These are phyloP conservation scores for Neofusicoccum parvum DNA, from an alignment of 2,329 filamentous ascomycete species.

Conservation along the genomic window DNA sequence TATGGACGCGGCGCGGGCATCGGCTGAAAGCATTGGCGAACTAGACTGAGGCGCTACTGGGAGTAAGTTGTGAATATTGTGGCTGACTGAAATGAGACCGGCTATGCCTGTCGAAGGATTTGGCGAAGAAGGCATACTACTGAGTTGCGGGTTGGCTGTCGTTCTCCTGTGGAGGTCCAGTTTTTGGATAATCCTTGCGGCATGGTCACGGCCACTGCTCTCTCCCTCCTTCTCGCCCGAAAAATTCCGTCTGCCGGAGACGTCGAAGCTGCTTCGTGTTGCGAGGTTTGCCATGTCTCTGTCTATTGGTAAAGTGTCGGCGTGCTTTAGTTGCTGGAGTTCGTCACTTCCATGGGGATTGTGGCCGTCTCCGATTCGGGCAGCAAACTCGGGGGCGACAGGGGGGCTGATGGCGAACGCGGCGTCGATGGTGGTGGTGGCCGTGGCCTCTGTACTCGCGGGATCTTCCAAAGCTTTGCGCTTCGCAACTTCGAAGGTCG, in stretches of 20 bases:
- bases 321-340: conserved; percentile 57
- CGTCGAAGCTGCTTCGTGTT: conserved; percentile 72
- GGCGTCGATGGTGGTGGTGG: conserved; percentile 57
- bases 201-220: conserved; percentile 74
- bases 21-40: conserved; percentile 36
- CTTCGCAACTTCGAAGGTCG: conserved; percentile 91
- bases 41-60: conserved; percentile 13
- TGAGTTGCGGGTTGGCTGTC: conserved; percentile 56
- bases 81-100: conserved; percentile 79
- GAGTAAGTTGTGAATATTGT: conserved; percentile 22
- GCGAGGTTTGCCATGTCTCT: conserved; percentile 50
- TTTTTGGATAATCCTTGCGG: conserved; percentile 87
- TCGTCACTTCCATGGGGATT: conserved; percentile 59
- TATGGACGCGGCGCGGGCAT: conserved; percentile 42
- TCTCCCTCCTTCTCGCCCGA: conserved; percentile 67
- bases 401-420: conserved; percentile 93
- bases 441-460: conserved; percentile 53
- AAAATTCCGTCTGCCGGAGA: conserved; percentile 55
- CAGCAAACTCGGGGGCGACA: conserved; percentile 86
- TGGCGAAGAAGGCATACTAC: conserved; percentile 29
- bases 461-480: conserved; percentile 83
- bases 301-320: conserved; percentile 65
- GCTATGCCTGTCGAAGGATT: conserved; percentile 66
- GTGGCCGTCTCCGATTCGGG: conserved; percentile 71
- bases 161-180: conserved; percentile 85